A percentile compares a stretch with the other conserved stretches of the same genome.
These are phyloP conservation scores for Posidonia australis DNA, from an alignment of 106 monocot genomes.

Conservation along the genomic window DNA sequence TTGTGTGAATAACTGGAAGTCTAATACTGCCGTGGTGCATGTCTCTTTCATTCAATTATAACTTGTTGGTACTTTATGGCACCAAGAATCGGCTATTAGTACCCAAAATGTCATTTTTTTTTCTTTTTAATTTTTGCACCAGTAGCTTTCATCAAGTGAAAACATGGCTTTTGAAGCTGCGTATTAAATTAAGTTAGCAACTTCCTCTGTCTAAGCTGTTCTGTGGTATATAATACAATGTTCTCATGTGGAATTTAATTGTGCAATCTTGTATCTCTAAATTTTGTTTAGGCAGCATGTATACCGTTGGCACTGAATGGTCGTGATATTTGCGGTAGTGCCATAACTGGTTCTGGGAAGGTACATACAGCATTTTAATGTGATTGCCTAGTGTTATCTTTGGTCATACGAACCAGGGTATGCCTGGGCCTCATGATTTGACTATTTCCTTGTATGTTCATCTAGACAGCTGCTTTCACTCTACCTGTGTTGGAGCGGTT, in stretches of 20 bases:
- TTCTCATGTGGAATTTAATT: neutral
- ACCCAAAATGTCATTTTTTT: too few relatives aligned
- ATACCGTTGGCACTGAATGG: conserved; percentile 92
- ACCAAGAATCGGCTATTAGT: too few relatives aligned
- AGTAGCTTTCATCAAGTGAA: too few relatives aligned
- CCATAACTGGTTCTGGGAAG: conserved; percentile 98
- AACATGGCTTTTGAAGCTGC: too few relatives aligned
- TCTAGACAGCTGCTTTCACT: conserved; percentile 90
- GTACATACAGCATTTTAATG: conserved; percentile 8
- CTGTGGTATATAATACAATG: too few relatives aligned
- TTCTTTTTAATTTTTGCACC: too few relatives aligned
- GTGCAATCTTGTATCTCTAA: neutral
- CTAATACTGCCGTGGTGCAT: too few relatives aligned
- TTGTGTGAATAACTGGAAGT: too few relatives aligned
- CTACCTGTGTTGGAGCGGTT: conserved; percentile 90
- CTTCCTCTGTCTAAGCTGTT: too few relatives aligned
- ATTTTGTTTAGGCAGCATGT: conserved; percentile 68
- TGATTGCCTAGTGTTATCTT: neutral
- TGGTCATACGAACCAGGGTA: neutral
- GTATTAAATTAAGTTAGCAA: too few relatives aligned
- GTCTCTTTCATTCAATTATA: too few relatives aligned
- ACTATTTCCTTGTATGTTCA: conserved; percentile 5
- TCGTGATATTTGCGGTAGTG: conserved; percentile 97
- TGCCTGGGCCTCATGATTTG: neutral
- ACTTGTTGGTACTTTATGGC: too few relatives aligned